Percentiles rank a stretch among this genome's conserved stretches.
These are phyloP conservation scores for Chlorella sp. DNA, from an alignment of 139 green algal species.

Conservation along the genomic window DNA sequence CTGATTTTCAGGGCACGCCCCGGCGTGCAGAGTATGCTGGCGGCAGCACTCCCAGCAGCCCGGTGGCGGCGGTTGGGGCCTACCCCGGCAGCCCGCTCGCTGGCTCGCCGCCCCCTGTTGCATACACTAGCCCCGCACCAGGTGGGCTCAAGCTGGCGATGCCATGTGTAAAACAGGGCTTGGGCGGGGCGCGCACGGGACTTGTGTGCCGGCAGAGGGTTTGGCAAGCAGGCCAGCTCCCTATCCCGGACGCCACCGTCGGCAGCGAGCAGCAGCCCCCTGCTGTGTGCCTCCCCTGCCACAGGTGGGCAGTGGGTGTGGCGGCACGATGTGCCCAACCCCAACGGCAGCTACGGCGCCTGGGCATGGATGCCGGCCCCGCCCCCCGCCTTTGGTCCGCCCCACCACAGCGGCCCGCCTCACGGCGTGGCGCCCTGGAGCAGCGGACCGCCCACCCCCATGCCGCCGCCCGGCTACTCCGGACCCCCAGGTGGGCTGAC, in stretches of 20 bases:
- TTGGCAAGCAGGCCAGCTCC: too few species aligned
- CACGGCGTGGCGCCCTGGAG: not conserved
- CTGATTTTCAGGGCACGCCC: too few species aligned
- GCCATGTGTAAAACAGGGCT: too few species aligned
- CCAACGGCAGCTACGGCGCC: not conserved
- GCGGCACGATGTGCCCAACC: not conserved
- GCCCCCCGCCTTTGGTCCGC: not conserved
- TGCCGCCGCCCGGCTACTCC: too few species aligned
- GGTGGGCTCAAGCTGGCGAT: not conserved
- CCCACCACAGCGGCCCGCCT: not conserved
- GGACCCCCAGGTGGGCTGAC: too few species aligned
- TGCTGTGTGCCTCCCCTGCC: not conserved
- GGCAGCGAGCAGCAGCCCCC: not conserved
- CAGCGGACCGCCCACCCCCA: too few species aligned
- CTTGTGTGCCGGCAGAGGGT: too few species aligned
- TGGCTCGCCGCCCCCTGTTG: not conserved
- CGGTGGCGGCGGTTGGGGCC: not conserved
- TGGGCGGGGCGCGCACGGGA: too few species aligned
- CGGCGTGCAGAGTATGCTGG: not conserved
- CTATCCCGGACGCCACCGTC: not conserved
- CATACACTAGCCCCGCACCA: not conserved
- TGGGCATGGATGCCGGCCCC: not conserved
- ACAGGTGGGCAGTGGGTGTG: slow-evolving; percentile 25
- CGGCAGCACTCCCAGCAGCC: not conserved
- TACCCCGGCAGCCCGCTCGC: not conserved